Evolutionary conservation across 1,284 basidiomycete genomes (phyloP), one percentile per base, ranked within the genome.

Genomic region (Tilletia setariae): DNA sequence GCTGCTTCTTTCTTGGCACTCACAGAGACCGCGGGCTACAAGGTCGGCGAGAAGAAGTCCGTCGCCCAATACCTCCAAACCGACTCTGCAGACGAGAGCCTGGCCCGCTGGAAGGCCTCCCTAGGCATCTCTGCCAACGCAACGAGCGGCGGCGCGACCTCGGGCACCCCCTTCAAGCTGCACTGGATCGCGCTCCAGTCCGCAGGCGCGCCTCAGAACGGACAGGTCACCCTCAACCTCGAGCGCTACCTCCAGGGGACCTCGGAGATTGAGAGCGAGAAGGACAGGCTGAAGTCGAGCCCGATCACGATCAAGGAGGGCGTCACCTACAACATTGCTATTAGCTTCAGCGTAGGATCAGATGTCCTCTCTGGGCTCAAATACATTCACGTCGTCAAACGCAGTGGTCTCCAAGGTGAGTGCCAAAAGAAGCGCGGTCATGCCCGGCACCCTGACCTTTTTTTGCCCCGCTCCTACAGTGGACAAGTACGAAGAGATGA

Each of bases 401-500:
- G 90, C 16, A 84, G 87, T 4, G 89, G 90, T 35, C 66, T 93
- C 40, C 79, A 77, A 30, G 76, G 81, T 73, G 67, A 77, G 74
- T 72, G 0, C 49, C 35, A 4, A 40, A 40, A 40, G 35, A 4
- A 11, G 35, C 6, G 35, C 35, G 11, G 35, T 11, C 35, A 11
- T n/a, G n/a, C n/a, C n/a, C n/a, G n/a, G n/a, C n/a, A n/a, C n/a
- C n/a, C n/a, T n/a, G n/a, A n/a, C n/a, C n/a, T n/a, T n/a, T 40
- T 40, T 40, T 63, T 40, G 9, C 53, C 46, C 44, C 49, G 16
- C 15, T 25, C 16, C 6, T 25, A 49, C 77, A 92, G 92, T 93
- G 75, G 92, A 93, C 83, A 93, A 90, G 83, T 82, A 92, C 79
- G 92, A 94, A 77, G 88, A 91, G 79, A 94, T 94, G 93, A 87